Conservation (phyloP, 164 flowering plant species). For the Sedum album region DNA sequence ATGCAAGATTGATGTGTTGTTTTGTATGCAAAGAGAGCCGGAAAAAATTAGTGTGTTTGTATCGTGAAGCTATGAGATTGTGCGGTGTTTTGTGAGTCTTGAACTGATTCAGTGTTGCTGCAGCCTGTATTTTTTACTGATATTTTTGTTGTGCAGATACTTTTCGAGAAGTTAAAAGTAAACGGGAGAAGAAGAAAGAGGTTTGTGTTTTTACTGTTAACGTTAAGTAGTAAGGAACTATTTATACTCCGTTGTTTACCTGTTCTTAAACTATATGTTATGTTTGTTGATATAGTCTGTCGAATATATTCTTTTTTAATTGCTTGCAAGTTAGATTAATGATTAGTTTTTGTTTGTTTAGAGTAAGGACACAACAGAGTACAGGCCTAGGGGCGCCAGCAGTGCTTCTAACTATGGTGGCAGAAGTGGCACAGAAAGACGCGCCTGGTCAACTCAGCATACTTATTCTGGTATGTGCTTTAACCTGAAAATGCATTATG, state of each 20-base stretch:
- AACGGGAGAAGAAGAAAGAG: slow-evolving; percentile 12
- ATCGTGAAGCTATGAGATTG: background rate
- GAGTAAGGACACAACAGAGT: slow-evolving; percentile 22
- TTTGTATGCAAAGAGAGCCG: too few species aligned
- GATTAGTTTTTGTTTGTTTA: background rate
- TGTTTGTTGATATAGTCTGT: background rate
- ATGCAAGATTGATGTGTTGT: background rate
- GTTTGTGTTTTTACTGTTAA: slow-evolving; percentile 13
- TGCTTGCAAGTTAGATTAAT: background rate
- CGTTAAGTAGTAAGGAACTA: background rate
- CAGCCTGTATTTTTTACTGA: background rate
- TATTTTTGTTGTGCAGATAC: slow-evolving; percentile 3
- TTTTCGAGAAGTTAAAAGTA: slow-evolving; percentile 9
- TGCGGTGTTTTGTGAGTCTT: background rate
- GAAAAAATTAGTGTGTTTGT: too few species aligned
- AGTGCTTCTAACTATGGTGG: slow-evolving; percentile 48
- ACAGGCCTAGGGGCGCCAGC: slow-evolving; percentile 45
- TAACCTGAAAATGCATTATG: background rate
- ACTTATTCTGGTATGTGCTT: slow-evolving; percentile 40
- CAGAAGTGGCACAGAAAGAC: slow-evolving; percentile 49
- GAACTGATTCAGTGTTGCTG: background rate
- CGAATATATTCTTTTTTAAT: too few species aligned
- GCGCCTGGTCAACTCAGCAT: slow-evolving; percentile 36
- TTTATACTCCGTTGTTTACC: background rate
- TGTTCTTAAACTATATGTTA: too few species aligned